A percentile compares a stretch with the other conserved stretches of the same genome.
These are phyloP conservation scores for Fusarium circinatum DNA, from an alignment of 2,329 filamentous ascomycete species.

Conservation along the genomic window DNA sequence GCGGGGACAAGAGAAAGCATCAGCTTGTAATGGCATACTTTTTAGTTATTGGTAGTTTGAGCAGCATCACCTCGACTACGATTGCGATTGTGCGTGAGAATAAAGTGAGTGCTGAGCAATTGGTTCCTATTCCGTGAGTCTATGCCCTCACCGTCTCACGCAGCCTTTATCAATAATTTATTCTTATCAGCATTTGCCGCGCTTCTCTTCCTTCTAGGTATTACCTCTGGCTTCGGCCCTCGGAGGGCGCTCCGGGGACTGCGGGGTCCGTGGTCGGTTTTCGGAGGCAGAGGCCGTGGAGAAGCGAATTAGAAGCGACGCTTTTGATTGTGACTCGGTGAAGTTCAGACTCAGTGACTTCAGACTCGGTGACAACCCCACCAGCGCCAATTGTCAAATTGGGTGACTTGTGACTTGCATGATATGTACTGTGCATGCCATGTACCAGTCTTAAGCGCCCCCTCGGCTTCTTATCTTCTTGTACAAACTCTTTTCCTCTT, in stretches of 20 bases:
- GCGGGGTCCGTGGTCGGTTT: slow-evolving; percentile 34
- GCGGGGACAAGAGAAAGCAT: slow-evolving; percentile 40
- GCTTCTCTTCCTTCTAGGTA: background rate
- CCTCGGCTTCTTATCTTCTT: slow-evolving; percentile 20
- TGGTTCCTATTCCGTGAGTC: background rate
- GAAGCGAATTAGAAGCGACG: background rate
- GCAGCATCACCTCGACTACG: slow-evolving; percentile 28
- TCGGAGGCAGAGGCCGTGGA: slow-evolving; percentile 34
- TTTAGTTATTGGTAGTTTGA: slow-evolving; percentile 39
- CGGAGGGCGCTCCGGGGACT: slow-evolving; percentile 35
- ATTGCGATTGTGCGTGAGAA: slow-evolving; percentile 36
- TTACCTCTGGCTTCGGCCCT: slow-evolving; percentile 8
- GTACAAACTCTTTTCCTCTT: slow-evolving; percentile 5
- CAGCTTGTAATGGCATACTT: slow-evolving; percentile 47
- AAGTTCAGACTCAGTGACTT: slow-evolving; percentile 9
- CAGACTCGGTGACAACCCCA: slow-evolving; percentile 31
- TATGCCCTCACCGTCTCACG: background rate
- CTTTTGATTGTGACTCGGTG: slow-evolving; percentile 7
- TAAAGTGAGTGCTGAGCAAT: slow-evolving; percentile 15
- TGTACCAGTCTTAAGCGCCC: slow-evolving; percentile 17
- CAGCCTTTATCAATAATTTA: background rate
- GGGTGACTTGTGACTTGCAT: slow-evolving; percentile 27
- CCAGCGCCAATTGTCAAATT: slow-evolving; percentile 19
- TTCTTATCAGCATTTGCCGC: slow-evolving; percentile 13
- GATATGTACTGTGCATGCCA: slow-evolving; percentile 11